These are phyloP conservation scores for Lecanicillium sp. DNA, from an alignment of 2,329 filamentous ascomycete species.

Conservation along the genomic window DNA sequence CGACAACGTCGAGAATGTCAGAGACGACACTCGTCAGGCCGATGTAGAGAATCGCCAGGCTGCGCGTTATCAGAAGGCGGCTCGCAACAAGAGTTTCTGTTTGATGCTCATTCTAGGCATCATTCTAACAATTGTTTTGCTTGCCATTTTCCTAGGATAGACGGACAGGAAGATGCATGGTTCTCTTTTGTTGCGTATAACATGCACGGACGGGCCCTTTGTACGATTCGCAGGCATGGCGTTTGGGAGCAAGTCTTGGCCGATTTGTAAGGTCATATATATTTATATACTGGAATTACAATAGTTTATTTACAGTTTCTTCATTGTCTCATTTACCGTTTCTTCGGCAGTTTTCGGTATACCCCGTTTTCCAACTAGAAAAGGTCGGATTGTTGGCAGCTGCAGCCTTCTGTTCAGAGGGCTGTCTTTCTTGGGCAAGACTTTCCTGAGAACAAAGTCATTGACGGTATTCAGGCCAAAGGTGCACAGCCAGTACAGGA, in stretches of 20 bases:
- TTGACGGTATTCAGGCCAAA: slow-evolving; percentile 28
- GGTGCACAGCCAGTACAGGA: slow-evolving; percentile 32
- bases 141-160: slow-evolving; percentile 75
- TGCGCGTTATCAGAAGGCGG: slow-evolving; percentile 88
- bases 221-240: slow-evolving; percentile 2
- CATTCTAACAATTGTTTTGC: slow-evolving; percentile 79
- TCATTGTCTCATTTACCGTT: not conserved
- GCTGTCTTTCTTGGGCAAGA: slow-evolving; percentile 15
- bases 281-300: not conserved
- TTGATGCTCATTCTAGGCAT: slow-evolving; percentile 81
- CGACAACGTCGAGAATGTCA: slow-evolving; percentile 78
- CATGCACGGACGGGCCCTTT: not conserved
- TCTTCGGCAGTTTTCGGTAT: slow-evolving; percentile 2
- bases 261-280: slow-evolving; percentile 10
- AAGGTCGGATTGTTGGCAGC: slow-evolving; percentile 2
- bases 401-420: slow-evolving; percentile 7
- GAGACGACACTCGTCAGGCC: slow-evolving; percentile 74
- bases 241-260: slow-evolving; percentile 9
- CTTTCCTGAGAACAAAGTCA: slow-evolving; percentile 18
- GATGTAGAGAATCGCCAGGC: slow-evolving; percentile 80
- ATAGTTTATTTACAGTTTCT: slow-evolving; percentile 4
- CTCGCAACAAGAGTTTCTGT: slow-evolving; percentile 90
- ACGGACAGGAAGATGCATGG: slow-evolving; percentile 10
- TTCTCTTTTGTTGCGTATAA: not conserved
- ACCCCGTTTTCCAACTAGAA: not conserved